A percentile compares a stretch with the other conserved stretches of the same genome.
phyloP scores from a whole-genome alignment of 495 filamentous ascomycete species.

The Aspergillus affinis region DNA sequence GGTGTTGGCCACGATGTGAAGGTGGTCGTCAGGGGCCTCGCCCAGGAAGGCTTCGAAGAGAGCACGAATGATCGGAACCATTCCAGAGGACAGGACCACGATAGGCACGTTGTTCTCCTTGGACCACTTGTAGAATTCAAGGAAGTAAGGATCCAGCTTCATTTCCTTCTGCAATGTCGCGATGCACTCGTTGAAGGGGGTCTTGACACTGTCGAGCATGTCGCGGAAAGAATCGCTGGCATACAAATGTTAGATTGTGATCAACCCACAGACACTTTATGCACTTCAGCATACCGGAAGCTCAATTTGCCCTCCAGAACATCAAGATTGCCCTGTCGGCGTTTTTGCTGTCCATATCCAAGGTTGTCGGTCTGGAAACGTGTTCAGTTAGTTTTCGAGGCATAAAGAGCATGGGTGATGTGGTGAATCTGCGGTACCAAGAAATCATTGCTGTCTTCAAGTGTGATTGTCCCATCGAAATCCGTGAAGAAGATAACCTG shows the following conservation, averaged over 20 bases:
- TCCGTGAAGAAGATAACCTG: slow-evolving; percentile 97
- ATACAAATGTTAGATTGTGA: slow-evolving; percentile 4
- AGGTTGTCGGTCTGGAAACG: slow-evolving; percentile 75
- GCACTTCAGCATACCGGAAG: slow-evolving; percentile 59
- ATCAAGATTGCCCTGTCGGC: slow-evolving; percentile 65
- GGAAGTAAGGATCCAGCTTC: slow-evolving; percentile 82
- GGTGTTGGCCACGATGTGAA: slow-evolving; percentile 85
- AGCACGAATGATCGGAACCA: slow-evolving; percentile 87
- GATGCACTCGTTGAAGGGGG: slow-evolving; percentile 79
- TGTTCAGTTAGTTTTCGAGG: not conserved
- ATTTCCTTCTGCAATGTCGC: slow-evolving; percentile 74
- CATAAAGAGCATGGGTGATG: not conserved
- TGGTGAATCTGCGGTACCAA: slow-evolving; percentile 48
- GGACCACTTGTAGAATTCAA: slow-evolving; percentile 80
- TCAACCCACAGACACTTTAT: not conserved
- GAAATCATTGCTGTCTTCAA: slow-evolving; percentile 90
- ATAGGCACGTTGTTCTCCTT: slow-evolving; percentile 81
- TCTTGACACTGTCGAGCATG: slow-evolving; percentile 81
- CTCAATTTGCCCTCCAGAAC: slow-evolving; percentile 63
- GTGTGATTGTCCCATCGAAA: slow-evolving; percentile 94
- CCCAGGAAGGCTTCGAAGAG: slow-evolving; percentile 78
- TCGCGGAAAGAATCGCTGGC: slow-evolving; percentile 73
- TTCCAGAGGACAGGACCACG: slow-evolving; percentile 85
- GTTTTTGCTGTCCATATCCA: slow-evolving; percentile 69
- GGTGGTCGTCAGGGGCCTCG: slow-evolving; percentile 58